Evolutionary conservation across 2,329 filamentous ascomycete genomes (phyloP).

Genomic region (Fusarium tricinctum): DNA sequence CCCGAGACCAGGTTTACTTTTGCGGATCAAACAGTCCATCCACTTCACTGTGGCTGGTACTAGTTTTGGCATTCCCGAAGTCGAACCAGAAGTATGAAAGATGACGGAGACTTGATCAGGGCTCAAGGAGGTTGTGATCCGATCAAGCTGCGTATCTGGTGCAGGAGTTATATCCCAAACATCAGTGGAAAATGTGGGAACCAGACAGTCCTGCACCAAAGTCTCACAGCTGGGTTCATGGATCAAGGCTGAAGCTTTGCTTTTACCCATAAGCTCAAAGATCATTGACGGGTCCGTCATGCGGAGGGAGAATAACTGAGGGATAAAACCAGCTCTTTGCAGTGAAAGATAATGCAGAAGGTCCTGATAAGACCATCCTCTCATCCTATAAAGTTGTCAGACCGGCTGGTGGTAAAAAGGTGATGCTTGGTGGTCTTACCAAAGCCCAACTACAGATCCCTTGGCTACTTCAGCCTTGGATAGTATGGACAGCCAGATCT

Average conservation of each 20-base stretch:
- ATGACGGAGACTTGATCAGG: constrained; percentile 3
- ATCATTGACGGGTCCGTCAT: constrained; percentile 3
- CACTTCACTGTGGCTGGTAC: constrained; percentile 15
- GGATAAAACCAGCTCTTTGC: constrained; percentile 1
- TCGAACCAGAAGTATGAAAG: constrained; percentile 19
- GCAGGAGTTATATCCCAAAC: accelerated
- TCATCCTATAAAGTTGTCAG: neutral
- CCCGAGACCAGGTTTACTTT: neutral
- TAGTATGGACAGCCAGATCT: neutral
- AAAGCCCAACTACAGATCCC: constrained; percentile 13
- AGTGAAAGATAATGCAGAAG: constrained; percentile 4
- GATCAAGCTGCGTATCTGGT: neutral
- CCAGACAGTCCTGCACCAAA: neutral
- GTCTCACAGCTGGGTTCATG: neutral
- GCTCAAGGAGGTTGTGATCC: neutral
- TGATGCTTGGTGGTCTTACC: neutral
- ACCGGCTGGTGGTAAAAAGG: accelerated
- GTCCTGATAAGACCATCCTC: constrained; percentile 14
- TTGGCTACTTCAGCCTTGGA: neutral
- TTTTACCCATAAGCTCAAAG: neutral
- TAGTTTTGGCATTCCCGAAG: constrained; percentile 13
- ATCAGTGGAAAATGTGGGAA: neutral
- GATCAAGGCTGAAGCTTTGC: constrained; percentile 1
- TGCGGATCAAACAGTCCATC: constrained; percentile 23
- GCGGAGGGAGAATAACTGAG: constrained; percentile 3